A percentile compares a stretch with the other conserved stretches of the same genome.
Evolutionary conservation across 768 basidiomycete species (phyloP).

Genomic region (Macrolepiota albuminosa): DNA sequence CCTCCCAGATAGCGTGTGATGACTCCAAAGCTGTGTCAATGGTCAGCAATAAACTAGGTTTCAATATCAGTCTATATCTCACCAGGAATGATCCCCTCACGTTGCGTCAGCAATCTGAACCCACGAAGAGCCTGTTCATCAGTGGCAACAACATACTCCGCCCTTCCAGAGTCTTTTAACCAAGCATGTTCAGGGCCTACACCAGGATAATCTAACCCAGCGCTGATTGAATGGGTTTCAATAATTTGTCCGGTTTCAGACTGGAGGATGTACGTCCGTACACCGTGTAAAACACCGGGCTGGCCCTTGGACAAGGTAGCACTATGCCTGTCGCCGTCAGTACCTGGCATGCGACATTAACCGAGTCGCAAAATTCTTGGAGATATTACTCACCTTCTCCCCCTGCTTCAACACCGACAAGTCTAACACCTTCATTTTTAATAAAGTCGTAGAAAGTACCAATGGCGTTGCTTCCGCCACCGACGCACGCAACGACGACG

Average conservation of each 20-base stretch:
- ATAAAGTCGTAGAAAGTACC: constrained; percentile 98
- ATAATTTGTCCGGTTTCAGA: constrained; percentile 86
- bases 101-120: constrained; percentile 86
- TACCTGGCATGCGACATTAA: constrained; percentile 39
- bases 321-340: constrained; percentile 82
- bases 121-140: constrained; percentile 93
- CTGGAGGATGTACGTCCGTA: constrained; percentile 93
- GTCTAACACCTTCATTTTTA: constrained; percentile 73
- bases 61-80: constrained; percentile 14
- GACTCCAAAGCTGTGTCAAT: constrained; percentile 75
- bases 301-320: constrained; percentile 90
- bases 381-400: constrained; percentile 69
- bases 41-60: constrained; percentile 3
- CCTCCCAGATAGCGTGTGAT: constrained; percentile 94
- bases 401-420: constrained; percentile 96
- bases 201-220: constrained; percentile 93
- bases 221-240: constrained; percentile 96
- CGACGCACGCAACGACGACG: constrained; percentile 93
- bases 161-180: constrained; percentile 91
- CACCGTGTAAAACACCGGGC: constrained; percentile 94
- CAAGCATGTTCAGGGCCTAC: constrained; percentile 98
- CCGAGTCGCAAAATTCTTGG: not conserved
- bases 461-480: constrained; percentile 96
- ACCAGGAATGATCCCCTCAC: constrained; percentile 98
- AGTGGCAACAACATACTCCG: constrained; percentile 89